A percentile compares a stretch with the other conserved stretches of the same genome.
These are phyloP conservation scores for Rostrohypoxylon terebratum DNA, from an alignment of 495 filamentous ascomycete species.

Conservation along the genomic window DNA sequence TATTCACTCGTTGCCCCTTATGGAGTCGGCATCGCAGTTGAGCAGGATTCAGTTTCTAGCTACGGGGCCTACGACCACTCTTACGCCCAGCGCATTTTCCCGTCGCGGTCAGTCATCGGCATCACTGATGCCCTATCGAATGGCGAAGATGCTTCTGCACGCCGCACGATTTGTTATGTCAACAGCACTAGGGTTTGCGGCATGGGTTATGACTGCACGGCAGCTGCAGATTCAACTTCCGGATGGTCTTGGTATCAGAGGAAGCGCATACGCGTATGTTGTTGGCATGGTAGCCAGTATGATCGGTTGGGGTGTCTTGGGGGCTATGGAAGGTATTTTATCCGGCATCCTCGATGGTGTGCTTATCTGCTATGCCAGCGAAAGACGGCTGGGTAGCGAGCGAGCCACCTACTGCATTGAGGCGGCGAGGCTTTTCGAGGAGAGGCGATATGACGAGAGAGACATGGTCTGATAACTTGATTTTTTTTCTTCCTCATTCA, in stretches of 20 bases:
- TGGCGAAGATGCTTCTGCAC: slow-evolving; percentile 91
- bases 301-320: slow-evolving; percentile 94
- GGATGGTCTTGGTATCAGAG: slow-evolving; percentile 67
- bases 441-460: slow-evolving; percentile 55
- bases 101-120: slow-evolving; percentile 59
- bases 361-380: slow-evolving; percentile 93
- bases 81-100: slow-evolving; percentile 68
- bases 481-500: slow-evolving; percentile 28
- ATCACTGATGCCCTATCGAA: slow-evolving; percentile 74
- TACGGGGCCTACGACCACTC: slow-evolving; percentile 70
- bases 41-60: slow-evolving; percentile 80
- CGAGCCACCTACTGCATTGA: slow-evolving; percentile 87
- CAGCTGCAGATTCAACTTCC: slow-evolving; percentile 67
- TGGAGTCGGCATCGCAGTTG: slow-evolving; percentile 78
- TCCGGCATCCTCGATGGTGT: slow-evolving; percentile 92
- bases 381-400: slow-evolving; percentile 73
- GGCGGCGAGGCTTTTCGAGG: slow-evolving; percentile 83
- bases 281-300: slow-evolving; percentile 90
- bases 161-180: slow-evolving; percentile 92
- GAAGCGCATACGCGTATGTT: slow-evolving; percentile 95
- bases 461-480: slow-evolving; percentile 51
- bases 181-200: slow-evolving; percentile 89
- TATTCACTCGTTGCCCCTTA: slow-evolving; percentile 88
- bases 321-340: slow-evolving; percentile 94
- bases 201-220: slow-evolving; percentile 93